A percentile compares a stretch with the other conserved stretches of the same genome.
These are phyloP conservation scores for Neoscytalidium dimidiatum DNA, from an alignment of 2,329 filamentous ascomycete genomes.

Conservation along the genomic window DNA sequence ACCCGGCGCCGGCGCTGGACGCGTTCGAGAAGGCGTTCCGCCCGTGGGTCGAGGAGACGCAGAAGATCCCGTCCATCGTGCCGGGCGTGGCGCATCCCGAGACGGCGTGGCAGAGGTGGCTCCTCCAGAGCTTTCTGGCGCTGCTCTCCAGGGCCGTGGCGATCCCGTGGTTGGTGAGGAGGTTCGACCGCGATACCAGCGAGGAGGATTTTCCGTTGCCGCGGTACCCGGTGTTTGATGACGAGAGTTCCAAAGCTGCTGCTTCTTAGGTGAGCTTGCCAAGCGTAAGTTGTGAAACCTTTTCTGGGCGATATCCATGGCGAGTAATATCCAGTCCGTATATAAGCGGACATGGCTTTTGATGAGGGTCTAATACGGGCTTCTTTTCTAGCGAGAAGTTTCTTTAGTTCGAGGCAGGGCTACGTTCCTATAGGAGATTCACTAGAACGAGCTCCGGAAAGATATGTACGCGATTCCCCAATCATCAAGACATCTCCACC, in stretches of 20 bases:
- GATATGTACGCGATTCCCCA: too few species aligned
- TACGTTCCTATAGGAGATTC: too few species aligned
- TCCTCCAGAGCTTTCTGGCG: constrained; percentile 21
- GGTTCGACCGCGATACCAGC: constrained; percentile 18
- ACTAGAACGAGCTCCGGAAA: too few species aligned
- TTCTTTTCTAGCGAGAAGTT: too few species aligned
- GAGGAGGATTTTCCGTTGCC: constrained; percentile 25
- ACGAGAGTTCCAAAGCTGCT: not conserved
- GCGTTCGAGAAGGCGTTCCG: constrained; percentile 12
- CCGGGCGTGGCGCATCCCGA: constrained; percentile 28
- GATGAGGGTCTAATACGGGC: too few species aligned
- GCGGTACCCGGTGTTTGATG: constrained; percentile 12
- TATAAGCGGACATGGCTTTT: too few species aligned
- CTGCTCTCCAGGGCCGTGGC: constrained; percentile 15
- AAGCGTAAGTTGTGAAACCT: too few species aligned
- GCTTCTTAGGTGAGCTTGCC: not conserved
- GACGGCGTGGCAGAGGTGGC: constrained; percentile 27
- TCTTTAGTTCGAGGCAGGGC: too few species aligned
- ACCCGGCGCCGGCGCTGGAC: constrained; percentile 4
- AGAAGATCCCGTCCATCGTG: constrained; percentile 28
- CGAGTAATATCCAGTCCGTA: too few species aligned
- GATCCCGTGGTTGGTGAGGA: constrained; percentile 21
- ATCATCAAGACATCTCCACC: too few species aligned
- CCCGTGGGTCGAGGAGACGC: constrained; percentile 20
- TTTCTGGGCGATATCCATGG: too few species aligned